Evolutionary conservation across 129 eudicot species (phyloP).

Genomic region (Flaveria linearis): DNA sequence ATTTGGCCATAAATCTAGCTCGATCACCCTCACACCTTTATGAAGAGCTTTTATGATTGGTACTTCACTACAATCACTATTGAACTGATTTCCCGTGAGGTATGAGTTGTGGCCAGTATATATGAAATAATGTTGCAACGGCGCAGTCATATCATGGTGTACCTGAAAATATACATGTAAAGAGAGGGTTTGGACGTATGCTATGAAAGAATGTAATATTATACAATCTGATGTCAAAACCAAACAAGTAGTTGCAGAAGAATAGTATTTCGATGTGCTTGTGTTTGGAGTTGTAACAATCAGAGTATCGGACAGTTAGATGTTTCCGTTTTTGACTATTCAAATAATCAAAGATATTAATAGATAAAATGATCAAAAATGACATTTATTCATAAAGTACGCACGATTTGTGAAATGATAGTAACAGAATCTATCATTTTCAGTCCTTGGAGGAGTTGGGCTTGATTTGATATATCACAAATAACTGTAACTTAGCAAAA

Average conservation of each 20-base stretch:
- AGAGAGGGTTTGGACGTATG: neutral
- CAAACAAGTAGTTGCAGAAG: neutral
- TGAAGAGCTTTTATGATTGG: conserved; percentile 83
- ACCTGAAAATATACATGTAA: conserved; percentile 53
- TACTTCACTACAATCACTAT: conserved; percentile 88
- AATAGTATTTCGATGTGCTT: neutral
- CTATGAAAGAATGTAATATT: neutral
- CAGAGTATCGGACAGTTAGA: too few relatives aligned
- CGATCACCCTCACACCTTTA: conserved; percentile 92
- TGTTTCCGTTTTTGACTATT: neutral
- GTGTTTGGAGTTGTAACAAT: too few relatives aligned
- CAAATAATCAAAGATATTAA: neutral
- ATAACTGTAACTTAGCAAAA: neutral
- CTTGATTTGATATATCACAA: neutral
- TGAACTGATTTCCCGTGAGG: conserved; percentile 91
- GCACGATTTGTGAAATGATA: neutral
- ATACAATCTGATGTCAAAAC: neutral
- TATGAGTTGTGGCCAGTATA: conserved; percentile 98
- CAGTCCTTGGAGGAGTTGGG: too few relatives aligned
- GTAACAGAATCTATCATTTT: too few relatives aligned
- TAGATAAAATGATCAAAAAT: neutral
- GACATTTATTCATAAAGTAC: neutral
- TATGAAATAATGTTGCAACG: conserved; percentile 94
- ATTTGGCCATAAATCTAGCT: conserved; percentile 98
- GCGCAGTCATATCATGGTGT: conserved; percentile 96